Evolutionary conservation across 2,329 filamentous ascomycete species (phyloP).

Genomic region (Penicillium concentricum): DNA sequence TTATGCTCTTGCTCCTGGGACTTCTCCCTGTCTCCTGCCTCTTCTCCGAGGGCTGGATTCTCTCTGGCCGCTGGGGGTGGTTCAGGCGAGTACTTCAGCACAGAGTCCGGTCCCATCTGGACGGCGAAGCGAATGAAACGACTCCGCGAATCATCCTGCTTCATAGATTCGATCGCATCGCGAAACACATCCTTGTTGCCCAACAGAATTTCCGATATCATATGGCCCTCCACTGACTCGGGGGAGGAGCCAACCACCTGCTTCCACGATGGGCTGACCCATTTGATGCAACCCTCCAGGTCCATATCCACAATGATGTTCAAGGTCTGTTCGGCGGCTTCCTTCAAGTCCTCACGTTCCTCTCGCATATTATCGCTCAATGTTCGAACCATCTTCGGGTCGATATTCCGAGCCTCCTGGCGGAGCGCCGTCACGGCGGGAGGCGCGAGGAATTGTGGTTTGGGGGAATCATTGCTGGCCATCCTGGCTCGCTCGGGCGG

Average conservation of each 20-base stretch:
- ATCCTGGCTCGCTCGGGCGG: conserved; percentile 33
- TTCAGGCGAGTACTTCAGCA: conserved; percentile 52
- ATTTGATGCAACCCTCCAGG: conserved; percentile 84
- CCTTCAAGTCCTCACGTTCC: conserved; percentile 88
- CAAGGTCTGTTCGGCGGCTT: conserved; percentile 92
- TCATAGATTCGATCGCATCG: conserved; percentile 82
- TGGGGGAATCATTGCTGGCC: conserved; percentile 42
- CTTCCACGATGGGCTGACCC: conserved; percentile 94
- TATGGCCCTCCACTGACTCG: conserved; percentile 69
- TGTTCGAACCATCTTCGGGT: conserved; percentile 56
- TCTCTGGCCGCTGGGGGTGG: conserved; percentile 25
- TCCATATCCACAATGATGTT: conserved; percentile 96
- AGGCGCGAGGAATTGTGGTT: conserved; percentile 43
- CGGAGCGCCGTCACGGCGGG: conserved; percentile 46
- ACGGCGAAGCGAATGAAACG: conserved; percentile 82
- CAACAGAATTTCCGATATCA: conserved; percentile 77
- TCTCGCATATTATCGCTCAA: conserved; percentile 88
- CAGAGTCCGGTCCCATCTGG: conserved; percentile 66
- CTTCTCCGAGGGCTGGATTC: conserved; percentile 11
- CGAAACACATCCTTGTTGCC: conserved; percentile 78
- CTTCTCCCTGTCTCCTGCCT: conserved; percentile 33
- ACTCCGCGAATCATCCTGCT: conserved; percentile 88
- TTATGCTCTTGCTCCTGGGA: conserved; percentile 42
- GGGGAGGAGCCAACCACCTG: conserved; percentile 83
- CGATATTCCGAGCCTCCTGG: conserved; percentile 43